phyloP scores from a whole-genome alignment of 192 early-diverging fungal species.

The Umbelopsis isabellina region DNA sequence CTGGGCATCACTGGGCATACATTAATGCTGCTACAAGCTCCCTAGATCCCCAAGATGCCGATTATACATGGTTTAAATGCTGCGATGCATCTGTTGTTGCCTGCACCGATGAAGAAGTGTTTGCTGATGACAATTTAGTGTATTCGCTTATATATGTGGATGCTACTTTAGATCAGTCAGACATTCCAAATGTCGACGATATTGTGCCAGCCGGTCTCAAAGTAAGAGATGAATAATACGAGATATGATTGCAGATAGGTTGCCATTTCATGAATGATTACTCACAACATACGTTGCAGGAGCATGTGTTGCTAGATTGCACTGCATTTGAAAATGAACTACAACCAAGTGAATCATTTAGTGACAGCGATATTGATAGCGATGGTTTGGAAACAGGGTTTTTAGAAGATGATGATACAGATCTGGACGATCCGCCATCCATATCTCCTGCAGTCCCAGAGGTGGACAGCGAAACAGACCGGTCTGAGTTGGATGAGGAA shows the following conservation, averaged over 20 bases:
- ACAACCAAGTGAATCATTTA: neutral
- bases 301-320: slow-evolving; percentile 5
- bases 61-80: slow-evolving; percentile 35
- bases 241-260: neutral
- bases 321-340: slow-evolving; percentile 8
- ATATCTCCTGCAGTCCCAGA: neutral
- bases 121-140: slow-evolving; percentile 16
- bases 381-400: neutral
- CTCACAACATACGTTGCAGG: neutral
- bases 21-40: slow-evolving; percentile 29
- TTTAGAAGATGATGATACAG: neutral
- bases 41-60: slow-evolving; percentile 11
- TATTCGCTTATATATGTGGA: slow-evolving; percentile 13
- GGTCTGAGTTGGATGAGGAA: neutral
- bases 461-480: neutral
- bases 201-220: slow-evolving; percentile 9
- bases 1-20: slow-evolving; percentile 45
- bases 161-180: neutral
- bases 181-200: neutral
- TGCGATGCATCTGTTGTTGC: slow-evolving; percentile 33
- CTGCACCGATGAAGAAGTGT: slow-evolving; percentile 28
- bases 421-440: neutral
- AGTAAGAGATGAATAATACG: neutral
- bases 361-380: neutral
- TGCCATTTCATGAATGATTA: neutral